Conservation (phyloP, 768 basidiomycete species). For the Calocera cornea region DNA sequence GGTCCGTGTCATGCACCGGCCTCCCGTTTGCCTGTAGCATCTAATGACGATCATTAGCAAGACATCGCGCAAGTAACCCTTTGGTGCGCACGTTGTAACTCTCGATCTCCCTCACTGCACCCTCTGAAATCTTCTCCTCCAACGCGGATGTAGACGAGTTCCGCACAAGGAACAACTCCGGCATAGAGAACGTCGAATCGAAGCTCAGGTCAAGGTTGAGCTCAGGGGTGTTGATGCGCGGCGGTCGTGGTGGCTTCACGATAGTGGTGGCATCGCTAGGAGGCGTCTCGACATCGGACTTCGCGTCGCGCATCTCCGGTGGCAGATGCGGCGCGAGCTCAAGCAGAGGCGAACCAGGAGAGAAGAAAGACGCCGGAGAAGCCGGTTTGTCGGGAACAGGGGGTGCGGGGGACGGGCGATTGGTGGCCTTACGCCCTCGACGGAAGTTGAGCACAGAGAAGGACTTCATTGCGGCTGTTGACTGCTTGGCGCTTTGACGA, state of each 20-base stretch:
- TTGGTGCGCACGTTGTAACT: background rate
- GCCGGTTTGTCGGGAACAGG: background rate
- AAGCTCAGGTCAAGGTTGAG: background rate
- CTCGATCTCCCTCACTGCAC: background rate
- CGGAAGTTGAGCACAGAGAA: background rate
- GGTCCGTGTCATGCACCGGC: background rate
- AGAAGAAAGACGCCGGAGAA: background rate
- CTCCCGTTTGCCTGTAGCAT: background rate
- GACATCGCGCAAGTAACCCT: background rate
- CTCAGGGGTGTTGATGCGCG: background rate
- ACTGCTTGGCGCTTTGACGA: conserved; percentile 10
- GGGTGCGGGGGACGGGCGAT: background rate
- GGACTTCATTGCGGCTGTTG: background rate
- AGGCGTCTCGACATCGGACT: background rate
- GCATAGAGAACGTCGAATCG: background rate
- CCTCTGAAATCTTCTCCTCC: background rate
- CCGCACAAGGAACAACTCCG: background rate
- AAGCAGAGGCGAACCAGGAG: background rate
- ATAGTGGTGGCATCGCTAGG: background rate
- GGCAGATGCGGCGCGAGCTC: background rate
- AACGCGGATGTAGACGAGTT: background rate
- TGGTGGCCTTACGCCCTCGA: conserved; percentile 9
- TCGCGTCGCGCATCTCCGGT: background rate
- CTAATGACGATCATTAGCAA: background rate
- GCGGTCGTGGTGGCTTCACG: background rate